These are phyloP conservation scores for Candida broadrunensis DNA, from an alignment of 805 yeast species.

Conservation along the genomic window DNA sequence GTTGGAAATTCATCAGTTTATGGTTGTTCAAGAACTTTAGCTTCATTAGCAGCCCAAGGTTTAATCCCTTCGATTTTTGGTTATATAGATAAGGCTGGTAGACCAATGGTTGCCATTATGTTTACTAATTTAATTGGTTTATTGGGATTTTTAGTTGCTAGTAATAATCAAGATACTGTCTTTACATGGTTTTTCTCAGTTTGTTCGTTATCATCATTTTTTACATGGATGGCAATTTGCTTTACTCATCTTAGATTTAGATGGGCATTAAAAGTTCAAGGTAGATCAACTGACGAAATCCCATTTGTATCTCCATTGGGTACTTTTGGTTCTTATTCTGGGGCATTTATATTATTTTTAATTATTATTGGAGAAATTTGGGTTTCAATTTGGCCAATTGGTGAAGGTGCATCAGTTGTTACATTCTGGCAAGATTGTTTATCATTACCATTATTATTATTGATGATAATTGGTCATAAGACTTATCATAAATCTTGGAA, in stretches of 20 bases:
- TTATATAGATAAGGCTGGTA: slow-evolving; percentile 39
- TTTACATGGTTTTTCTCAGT: slow-evolving; percentile 43
- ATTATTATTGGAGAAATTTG: slow-evolving; percentile 37
- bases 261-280: slow-evolving; percentile 34
- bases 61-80: slow-evolving; percentile 51
- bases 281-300: slow-evolving; percentile 35
- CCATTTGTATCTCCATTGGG: slow-evolving; percentile 35
- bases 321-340: slow-evolving; percentile 33
- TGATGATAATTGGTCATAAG: slow-evolving; percentile 44
- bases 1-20: slow-evolving; percentile 75
- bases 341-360: slow-evolving; percentile 28
- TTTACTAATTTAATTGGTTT: slow-evolving; percentile 32
- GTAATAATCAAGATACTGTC: slow-evolving; percentile 25
- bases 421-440: slow-evolving; percentile 52
- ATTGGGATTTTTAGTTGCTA: slow-evolving; percentile 36
- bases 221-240: slow-evolving; percentile 41
- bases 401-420: slow-evolving; percentile 22
- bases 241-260: slow-evolving; percentile 40
- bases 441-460: slow-evolving; percentile 44
- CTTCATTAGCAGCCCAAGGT: slow-evolving; percentile 67
- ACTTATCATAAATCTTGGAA: slow-evolving; percentile 28
- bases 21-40: slow-evolving; percentile 67
- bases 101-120: slow-evolving; percentile 38
- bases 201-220: slow-evolving; percentile 39
- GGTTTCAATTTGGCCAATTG: slow-evolving; percentile 39